Base-by-base conservation (phyloP, 345 rosid species). In the Syzygium aqueum region DNA sequence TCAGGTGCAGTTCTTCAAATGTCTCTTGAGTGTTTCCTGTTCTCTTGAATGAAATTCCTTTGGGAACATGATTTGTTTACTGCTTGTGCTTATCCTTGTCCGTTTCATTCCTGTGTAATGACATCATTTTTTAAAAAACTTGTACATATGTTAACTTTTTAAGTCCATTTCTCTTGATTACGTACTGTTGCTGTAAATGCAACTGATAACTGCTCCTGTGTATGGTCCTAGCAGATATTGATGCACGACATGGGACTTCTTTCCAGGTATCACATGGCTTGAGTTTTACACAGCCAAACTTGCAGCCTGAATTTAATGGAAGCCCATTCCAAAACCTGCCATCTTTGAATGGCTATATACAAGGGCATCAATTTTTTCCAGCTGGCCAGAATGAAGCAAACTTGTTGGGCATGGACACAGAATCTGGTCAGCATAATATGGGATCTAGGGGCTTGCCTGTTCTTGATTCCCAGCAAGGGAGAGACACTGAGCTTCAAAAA, bases 1-100 rank as follows among this genome's bases (percentile, higher is more conserved):
- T 89, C 85, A 89, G 94, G 95, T 92, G 86, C 52, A 17, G 77
- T 30, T 30, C 53, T 85, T 84, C 85, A 51, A 80, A 65, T 65
- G 77, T 73, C 40, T 30, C 80, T 73, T 19, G 80, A 73, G 49
- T 11, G 7, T 73, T 33, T 73, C 14, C 49, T 33, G 49, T 33
- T 33, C 13, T 73, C 22, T 73, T 73, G 49, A 73, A 33, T 33
- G 49, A 9, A 73, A 73, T 73, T 73, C 49, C 49, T 73, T 21
- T 73, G 33, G 13, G 49, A 73, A 19, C 80, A 33, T 73, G 80
- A 33, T 73, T 33, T 73, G 49, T 73, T 61, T 33, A 33, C 49
- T 73, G 80, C 80, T 73, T 33, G 19, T 73, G 49, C 25, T 37
- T 73, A 17, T 73, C 46, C 80, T 73, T 73, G 80, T 33, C 49